Conservation (phyloP, 768 basidiomycete genomes). For the Macrolepiota albuminosa region DNA sequence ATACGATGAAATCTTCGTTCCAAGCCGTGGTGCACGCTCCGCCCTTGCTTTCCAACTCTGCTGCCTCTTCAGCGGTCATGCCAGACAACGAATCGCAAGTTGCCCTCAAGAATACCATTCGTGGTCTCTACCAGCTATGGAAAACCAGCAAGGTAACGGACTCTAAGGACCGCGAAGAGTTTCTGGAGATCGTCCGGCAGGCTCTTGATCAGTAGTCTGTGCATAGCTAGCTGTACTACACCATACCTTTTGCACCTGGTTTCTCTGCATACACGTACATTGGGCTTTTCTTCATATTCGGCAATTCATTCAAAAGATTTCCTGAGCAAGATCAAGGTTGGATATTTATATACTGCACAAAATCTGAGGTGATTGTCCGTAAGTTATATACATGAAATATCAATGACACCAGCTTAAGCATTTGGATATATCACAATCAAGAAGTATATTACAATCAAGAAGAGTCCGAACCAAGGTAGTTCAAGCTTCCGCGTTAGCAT, state of each 20-base stretch:
- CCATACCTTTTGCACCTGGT: neutral
- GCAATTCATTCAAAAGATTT: too few relatives aligned
- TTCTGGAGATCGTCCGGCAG: slow-evolving; percentile 32
- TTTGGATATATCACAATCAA: neutral
- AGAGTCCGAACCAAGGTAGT: neutral
- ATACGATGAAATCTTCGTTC: slow-evolving; percentile 7
- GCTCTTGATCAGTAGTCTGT: slow-evolving; percentile 17
- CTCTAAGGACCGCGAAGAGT: slow-evolving; percentile 26
- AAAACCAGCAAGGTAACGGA: slow-evolving; percentile 27
- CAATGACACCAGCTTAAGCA: neutral
- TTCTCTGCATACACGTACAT: neutral
- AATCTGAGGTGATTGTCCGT: neutral
- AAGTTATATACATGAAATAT: neutral
- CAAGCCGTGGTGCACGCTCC: neutral
- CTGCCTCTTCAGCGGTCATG: slow-evolving; percentile 3
- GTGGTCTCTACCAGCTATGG: slow-evolving; percentile 59
- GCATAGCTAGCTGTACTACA: neutral
- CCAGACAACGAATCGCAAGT: slow-evolving; percentile 20
- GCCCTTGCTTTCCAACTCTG: neutral
- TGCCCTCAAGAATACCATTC: slow-evolving; percentile 47
- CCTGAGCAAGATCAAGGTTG: too few relatives aligned
- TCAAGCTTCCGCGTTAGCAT: neutral
- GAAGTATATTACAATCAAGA: neutral
- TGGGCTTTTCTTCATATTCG: neutral
- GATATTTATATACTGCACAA: neutral